Percentiles rank a stretch among this genome's conserved stretches.
Evolutionary conservation across 768 basidiomycete genomes (phyloP).

Genomic region (Leccinum aurantiacum): DNA sequence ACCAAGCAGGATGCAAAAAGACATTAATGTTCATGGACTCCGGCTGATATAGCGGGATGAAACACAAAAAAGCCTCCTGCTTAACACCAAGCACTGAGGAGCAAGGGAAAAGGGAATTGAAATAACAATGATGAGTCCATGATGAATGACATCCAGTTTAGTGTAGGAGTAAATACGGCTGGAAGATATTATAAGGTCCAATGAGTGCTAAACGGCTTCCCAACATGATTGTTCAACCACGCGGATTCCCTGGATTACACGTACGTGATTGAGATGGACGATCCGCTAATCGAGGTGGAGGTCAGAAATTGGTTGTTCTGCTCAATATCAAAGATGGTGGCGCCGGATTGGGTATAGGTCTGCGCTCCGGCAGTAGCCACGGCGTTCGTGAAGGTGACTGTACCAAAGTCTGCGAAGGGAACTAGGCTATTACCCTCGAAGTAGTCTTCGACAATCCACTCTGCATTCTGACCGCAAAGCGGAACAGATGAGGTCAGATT

Average conservation of each 20-base stretch:
- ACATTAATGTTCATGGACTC: neutral
- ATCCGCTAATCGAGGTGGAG: neutral
- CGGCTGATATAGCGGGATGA: neutral
- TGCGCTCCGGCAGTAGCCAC: neutral
- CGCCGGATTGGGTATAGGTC: neutral
- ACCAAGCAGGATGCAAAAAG: neutral
- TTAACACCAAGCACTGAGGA: too few species aligned
- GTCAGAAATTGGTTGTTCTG: slow-evolving; percentile 10
- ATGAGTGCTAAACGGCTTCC: neutral
- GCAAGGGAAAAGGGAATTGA: too few species aligned
- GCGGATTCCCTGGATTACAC: neutral
- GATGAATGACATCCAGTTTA: too few species aligned
- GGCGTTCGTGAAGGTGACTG: slow-evolving; percentile 3
- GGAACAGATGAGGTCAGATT: neutral
- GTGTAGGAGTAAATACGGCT: neutral
- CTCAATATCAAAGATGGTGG: slow-evolving; percentile 1
- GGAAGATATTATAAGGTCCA: neutral
- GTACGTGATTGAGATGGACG: slow-evolving; percentile 1
- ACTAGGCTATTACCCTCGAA: neutral
- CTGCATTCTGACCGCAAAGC: slow-evolving; percentile 9
- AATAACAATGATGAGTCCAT: too few species aligned
- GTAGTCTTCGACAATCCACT: slow-evolving; percentile 16
- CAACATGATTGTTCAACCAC: neutral
- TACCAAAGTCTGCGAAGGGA: slow-evolving; percentile 10
- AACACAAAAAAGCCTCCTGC: neutral